Evolutionary conservation across 345 rosid species (phyloP), one percentile per base, ranked within the genome.

Genomic region (Brassica nigra): DNA sequence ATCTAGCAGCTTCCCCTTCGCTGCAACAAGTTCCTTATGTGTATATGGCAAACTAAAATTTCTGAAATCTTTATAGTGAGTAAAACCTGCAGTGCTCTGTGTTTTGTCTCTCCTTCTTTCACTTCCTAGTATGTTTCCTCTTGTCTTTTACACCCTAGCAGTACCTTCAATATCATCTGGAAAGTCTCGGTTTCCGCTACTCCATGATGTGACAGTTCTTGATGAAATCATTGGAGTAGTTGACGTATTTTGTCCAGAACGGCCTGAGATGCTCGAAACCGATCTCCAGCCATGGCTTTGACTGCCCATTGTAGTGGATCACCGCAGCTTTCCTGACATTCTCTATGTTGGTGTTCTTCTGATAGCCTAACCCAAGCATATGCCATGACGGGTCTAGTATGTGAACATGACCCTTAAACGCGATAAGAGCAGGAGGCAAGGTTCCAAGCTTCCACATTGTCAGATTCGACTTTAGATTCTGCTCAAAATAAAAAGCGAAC

Each of bases 361-460:
- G 99, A 78, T 95, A 95, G 5, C 99, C 99, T 87, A 95, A 84
- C 58, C 99, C 99, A 44, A 95, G 98, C 98, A 92, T 87, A 82
- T 95, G 99, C 99, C 99, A 95, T n/a, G 87, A 84, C 34, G 94
- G 91, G 62, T 95, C 91, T 33, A 95, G 88, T 33, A 93, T 89
- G 67, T 86, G 97, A 70, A 95, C 85, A 42, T 91, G 94, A 59
- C 94, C 97, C 83, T 85, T 90, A 80, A 95, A 95, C 75, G 99
- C 99, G 58, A 95, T 91, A 83, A 95, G 82, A 74, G 99, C 97
- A n/a, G 99, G 99, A 6, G 99, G 99, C 49, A 95, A 87, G 16
- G 99, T 95, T 78, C 99, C 99, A 16, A 95, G 97, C 84, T 91
- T 95, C 99, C 99, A 95, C 92, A 95, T 87, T 20, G 95, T 88